A percentile compares a stretch with the other conserved stretches of the same genome.
phyloP scores from a whole-genome alignment of 108 stramenopile genomes.

The Cyclostephanos invisitatus region DNA sequence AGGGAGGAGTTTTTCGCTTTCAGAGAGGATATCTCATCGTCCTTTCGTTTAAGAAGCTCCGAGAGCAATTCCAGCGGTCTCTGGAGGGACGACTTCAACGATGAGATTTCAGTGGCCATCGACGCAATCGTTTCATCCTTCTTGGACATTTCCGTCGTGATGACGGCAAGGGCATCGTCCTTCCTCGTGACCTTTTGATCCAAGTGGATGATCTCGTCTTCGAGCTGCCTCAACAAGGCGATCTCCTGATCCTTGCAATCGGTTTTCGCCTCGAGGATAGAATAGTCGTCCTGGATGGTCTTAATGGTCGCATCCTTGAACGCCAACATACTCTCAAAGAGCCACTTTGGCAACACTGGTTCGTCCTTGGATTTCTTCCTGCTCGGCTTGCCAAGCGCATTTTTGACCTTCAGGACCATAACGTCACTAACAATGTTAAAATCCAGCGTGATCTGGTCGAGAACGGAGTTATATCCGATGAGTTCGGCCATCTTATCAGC shows the following conservation, averaged over 20 bases:
- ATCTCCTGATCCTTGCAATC: neutral
- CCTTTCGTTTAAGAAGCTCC: neutral
- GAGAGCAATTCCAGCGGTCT: neutral
- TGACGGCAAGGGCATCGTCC: neutral
- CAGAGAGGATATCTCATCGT: neutral
- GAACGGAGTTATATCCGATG: neutral
- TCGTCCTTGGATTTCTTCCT: neutral
- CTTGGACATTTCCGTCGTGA: neutral
- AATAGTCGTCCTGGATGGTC: neutral
- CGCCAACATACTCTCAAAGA: neutral
- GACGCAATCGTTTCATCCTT: neutral
- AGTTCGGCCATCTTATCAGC: constrained; percentile 6
- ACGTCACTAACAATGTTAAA: neutral
- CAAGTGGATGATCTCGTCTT: neutral
- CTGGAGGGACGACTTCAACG: neutral
- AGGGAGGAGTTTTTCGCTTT: neutral
- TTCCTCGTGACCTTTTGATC: neutral
- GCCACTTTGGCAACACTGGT: neutral
- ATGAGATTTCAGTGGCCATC: neutral
- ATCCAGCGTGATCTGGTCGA: neutral
- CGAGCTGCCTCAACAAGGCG: neutral
- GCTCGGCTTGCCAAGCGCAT: neutral
- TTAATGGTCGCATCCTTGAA: neutral
- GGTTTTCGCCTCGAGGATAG: neutral
- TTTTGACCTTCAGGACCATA: neutral